Evolutionary conservation across 495 filamentous ascomycete genomes (phyloP).

Genomic region (Trichocladium uniseriatum): DNA sequence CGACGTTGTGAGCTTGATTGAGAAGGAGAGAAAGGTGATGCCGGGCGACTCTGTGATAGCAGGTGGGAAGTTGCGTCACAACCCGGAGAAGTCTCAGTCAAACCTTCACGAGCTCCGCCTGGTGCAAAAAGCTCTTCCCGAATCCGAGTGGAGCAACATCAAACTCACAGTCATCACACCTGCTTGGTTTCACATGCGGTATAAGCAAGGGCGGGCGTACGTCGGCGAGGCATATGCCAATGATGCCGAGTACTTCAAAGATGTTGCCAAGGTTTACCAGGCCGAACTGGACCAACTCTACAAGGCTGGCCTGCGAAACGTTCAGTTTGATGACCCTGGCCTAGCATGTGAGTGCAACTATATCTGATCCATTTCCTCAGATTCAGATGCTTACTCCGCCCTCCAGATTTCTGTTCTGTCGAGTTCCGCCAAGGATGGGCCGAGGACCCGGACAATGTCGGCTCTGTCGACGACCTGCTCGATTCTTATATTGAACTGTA

Average conservation of each 20-base stretch:
- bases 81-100: constrained; percentile 50
- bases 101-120: constrained; percentile 62
- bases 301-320: constrained; percentile 57
- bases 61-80: constrained; percentile 61
- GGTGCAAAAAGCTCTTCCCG: constrained; percentile 51
- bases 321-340: constrained; percentile 70
- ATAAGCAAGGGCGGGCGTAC: constrained; percentile 61
- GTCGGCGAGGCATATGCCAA: constrained; percentile 52
- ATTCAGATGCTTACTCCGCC: constrained; percentile 3
- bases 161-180: constrained; percentile 68
- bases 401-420: constrained; percentile 63
- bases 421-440: constrained; percentile 64
- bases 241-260: constrained; percentile 63
- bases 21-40: constrained; percentile 51
- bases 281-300: constrained; percentile 56
- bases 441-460: constrained; percentile 48
- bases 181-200: constrained; percentile 60
- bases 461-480: constrained; percentile 50
- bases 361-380: neutral
- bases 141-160: constrained; percentile 51
- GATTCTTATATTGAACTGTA: constrained; percentile 69
- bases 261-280: constrained; percentile 66
- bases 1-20: constrained; percentile 64
- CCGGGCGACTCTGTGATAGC: constrained; percentile 67
- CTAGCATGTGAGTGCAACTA: constrained; percentile 52